A percentile compares a stretch with the other conserved stretches of the same genome.
Evolutionary conservation across 495 filamentous ascomycete genomes (phyloP).

Genomic region (Penicillium lagena): DNA sequence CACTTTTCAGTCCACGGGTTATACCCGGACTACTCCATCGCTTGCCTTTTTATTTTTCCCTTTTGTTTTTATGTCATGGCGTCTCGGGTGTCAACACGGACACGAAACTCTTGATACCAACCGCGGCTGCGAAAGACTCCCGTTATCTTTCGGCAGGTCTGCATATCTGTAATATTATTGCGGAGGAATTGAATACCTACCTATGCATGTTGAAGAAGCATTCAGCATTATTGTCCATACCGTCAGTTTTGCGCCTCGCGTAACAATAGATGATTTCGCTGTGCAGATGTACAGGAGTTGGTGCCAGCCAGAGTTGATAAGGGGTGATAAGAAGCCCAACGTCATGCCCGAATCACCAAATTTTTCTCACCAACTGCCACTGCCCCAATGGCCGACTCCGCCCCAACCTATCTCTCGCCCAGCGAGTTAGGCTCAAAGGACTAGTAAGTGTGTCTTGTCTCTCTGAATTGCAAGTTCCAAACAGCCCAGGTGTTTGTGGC

Average conservation of each 20-base stretch:
- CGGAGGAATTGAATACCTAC: slow-evolving; percentile 1
- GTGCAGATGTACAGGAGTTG: no score
- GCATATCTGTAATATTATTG: slow-evolving; percentile 27
- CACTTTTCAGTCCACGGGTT: slow-evolving; percentile 8
- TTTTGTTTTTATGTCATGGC: slow-evolving; percentile 16
- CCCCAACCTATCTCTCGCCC: slow-evolving; percentile 39
- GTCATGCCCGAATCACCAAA: slow-evolving; percentile 5
- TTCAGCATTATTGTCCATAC: no score
- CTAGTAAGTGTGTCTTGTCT: slow-evolving; percentile 27
- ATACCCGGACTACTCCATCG: slow-evolving; percentile 1
- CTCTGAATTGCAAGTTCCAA: no score
- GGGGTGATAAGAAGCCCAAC: not conserved
- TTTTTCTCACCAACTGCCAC: slow-evolving; percentile 11
- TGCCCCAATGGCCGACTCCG: slow-evolving; percentile 16
- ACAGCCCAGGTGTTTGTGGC: no score
- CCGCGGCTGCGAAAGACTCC: not conserved
- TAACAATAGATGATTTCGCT: no score
- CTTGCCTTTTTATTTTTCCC: slow-evolving; percentile 5
- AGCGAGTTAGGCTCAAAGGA: slow-evolving; percentile 51
- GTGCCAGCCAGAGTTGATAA: no score
- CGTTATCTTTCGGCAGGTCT: slow-evolving; percentile 2
- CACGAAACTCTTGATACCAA: slow-evolving; percentile 1
- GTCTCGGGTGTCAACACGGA: slow-evolving; percentile 24
- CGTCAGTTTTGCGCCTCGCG: no score
- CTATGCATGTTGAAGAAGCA: not conserved